These are phyloP conservation scores for Laguncularia racemosa DNA, from an alignment of 345 rosid species.

Conservation along the genomic window DNA sequence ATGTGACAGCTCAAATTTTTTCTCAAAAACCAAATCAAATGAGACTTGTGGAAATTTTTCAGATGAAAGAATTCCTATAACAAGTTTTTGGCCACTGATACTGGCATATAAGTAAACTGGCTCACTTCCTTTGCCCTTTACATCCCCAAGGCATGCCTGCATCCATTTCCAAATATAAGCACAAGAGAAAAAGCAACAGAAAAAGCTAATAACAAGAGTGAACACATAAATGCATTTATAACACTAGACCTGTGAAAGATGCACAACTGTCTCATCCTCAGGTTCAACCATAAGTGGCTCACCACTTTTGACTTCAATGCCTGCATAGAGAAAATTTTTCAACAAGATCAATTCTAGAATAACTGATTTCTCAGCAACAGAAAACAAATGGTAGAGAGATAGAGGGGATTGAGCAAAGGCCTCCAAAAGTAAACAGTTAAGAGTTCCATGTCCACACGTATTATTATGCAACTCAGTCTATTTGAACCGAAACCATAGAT, in stretches of 20 bases:
- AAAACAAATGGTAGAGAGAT: too few relatives aligned
- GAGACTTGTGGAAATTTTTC: slow-evolving; percentile 52
- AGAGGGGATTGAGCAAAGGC: too few relatives aligned
- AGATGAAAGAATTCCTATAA: slow-evolving; percentile 56
- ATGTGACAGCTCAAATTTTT: slow-evolving; percentile 54
- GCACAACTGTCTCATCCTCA: slow-evolving; percentile 28
- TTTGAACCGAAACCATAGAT: too few relatives aligned
- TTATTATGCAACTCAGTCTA: too few relatives aligned
- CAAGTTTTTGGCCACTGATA: slow-evolving; percentile 34
- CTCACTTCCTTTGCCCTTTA: slow-evolving; percentile 34
- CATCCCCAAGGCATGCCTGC: slow-evolving; percentile 64
- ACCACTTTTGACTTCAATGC: slow-evolving; percentile 60
- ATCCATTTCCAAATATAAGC: background rate
- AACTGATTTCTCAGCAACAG: too few relatives aligned
- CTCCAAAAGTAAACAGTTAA: too few relatives aligned
- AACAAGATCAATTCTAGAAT: too few relatives aligned
- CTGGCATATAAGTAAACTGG: slow-evolving; percentile 26
- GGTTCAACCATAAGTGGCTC: slow-evolving; percentile 23
- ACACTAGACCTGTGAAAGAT: slow-evolving; percentile 51
- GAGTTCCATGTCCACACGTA: too few relatives aligned
- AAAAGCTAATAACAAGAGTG: background rate
- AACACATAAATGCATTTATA: background rate
- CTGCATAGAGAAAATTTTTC: slow-evolving; percentile 17
- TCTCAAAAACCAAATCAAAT: slow-evolving; percentile 53
- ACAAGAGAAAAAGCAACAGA: background rate